A percentile compares a stretch with the other conserved stretches of the same genome.
phyloP scores from a whole-genome alignment of 805 yeast species.

The Wilhelminamyces savonicus region DNA sequence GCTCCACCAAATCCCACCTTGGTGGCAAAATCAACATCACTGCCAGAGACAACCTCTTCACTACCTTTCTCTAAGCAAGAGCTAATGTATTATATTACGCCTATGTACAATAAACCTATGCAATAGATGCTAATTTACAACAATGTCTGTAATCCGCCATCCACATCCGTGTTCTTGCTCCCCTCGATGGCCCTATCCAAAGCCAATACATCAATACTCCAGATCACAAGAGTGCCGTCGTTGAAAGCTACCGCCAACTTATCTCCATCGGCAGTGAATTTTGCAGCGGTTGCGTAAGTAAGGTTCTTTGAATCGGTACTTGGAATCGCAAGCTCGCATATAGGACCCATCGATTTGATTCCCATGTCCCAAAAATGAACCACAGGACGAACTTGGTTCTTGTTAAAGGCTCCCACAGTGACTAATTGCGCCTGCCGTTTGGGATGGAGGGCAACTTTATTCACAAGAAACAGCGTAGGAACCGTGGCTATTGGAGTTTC shows the following conservation, averaged over 20 bases:
- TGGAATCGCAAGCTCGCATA: constrained; percentile 7
- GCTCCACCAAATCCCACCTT: constrained; percentile 19
- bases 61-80: constrained; percentile 10
- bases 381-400: constrained; percentile 3
- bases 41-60: constrained; percentile 35
- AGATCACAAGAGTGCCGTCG: constrained; percentile 12
- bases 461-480: constrained; percentile 13
- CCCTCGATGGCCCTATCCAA: constrained; percentile 1
- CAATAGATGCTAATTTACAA: constrained; percentile 3
- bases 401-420: constrained; percentile 14
- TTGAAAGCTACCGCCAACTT: constrained; percentile 14
- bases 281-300: constrained; percentile 4
- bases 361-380: constrained; percentile 27
- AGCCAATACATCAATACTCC: constrained; percentile 5
- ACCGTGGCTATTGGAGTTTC: constrained; percentile 11
- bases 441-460: constrained; percentile 14
- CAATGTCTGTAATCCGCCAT: constrained; percentile 4
- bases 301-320: constrained; percentile 3
- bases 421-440: constrained; percentile 16
- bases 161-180: constrained; percentile 6
- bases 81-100: not conserved
- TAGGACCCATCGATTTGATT: constrained; percentile 10
- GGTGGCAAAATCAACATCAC: constrained; percentile 56
- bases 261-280: constrained; percentile 13
- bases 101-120: constrained; percentile 1